Evolutionary conservation across 345 rosid genomes (phyloP).

Genomic region (Pistacia integerrima): DNA sequence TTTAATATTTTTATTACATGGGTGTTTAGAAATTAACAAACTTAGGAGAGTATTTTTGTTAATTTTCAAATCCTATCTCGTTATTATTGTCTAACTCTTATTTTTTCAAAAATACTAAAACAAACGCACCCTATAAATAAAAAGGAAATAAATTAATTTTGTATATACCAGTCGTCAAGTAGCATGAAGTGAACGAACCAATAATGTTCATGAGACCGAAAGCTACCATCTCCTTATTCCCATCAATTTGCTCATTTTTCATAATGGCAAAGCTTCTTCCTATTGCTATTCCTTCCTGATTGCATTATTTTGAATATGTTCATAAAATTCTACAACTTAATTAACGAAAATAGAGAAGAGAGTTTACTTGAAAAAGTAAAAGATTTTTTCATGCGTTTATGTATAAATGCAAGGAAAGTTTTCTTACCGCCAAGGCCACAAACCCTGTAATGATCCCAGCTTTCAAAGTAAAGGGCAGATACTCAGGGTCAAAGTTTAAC

Average conservation of each 20-base stretch:
- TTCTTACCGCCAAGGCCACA: slow-evolving; percentile 75
- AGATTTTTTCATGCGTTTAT: too few species aligned
- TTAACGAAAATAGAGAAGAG: too few species aligned
- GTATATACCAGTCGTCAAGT: slow-evolving; percentile 75
- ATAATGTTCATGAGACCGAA: slow-evolving; percentile 86
- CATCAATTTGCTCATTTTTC: slow-evolving; percentile 81
- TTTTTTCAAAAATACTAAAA: too few species aligned
- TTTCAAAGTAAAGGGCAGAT: slow-evolving; percentile 52
- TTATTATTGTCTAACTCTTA: too few species aligned
- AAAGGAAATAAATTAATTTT: too few species aligned
- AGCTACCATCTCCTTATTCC: slow-evolving; percentile 92
- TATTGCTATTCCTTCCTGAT: slow-evolving; percentile 90
- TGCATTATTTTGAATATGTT: not conserved
- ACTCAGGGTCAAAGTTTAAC: slow-evolving; percentile 60
- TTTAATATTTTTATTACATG: too few species aligned
- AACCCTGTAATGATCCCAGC: slow-evolving; percentile 72
- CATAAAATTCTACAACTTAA: not conserved
- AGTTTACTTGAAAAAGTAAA: too few species aligned
- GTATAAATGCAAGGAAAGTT: not conserved
- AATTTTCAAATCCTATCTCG: too few species aligned
- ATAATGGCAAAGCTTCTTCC: slow-evolving; percentile 84
- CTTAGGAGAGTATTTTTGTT: too few species aligned
- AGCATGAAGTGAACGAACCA: slow-evolving; percentile 92
- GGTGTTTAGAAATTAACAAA: too few species aligned
- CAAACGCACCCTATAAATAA: too few species aligned